Conservation (phyloP, 1,284 basidiomycete species). For the Pyrrhoderma noxium region DNA sequence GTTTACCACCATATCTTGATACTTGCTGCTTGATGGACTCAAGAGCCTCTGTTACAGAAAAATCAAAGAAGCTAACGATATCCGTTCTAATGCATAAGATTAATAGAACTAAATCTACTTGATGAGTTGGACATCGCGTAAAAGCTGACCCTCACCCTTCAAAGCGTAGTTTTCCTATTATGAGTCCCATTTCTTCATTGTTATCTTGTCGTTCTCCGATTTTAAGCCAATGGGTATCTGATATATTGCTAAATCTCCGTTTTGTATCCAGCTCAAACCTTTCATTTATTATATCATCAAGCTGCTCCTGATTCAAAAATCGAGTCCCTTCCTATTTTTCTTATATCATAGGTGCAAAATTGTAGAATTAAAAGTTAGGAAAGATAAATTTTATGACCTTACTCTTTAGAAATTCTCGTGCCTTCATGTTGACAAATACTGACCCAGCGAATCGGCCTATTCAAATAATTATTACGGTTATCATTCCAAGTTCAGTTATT, state of each 20-base stretch:
- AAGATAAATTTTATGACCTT: constrained; percentile 1
- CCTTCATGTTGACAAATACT: constrained; percentile 67
- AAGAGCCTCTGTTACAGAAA: constrained; percentile 63
- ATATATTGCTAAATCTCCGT: constrained; percentile 58
- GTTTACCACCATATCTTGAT: constrained; percentile 51
- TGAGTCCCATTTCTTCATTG: constrained; percentile 56
- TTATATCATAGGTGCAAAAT: too few relatives aligned
- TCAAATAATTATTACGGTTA: background rate
- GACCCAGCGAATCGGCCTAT: constrained; percentile 70
- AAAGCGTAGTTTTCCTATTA: constrained; percentile 60
- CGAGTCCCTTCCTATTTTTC: background rate
- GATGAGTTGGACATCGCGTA: background rate
- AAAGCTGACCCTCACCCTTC: constrained; percentile 50
- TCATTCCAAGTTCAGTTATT: background rate
- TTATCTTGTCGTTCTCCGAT: constrained; percentile 72
- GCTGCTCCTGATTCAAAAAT: constrained; percentile 56
- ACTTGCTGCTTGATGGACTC: constrained; percentile 62
- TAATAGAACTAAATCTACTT: background rate
- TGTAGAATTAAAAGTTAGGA: background rate
- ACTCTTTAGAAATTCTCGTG: constrained; percentile 64
- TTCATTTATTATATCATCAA: constrained; percentile 59
- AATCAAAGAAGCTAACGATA: constrained; percentile 65
- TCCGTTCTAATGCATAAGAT: constrained; percentile 33
- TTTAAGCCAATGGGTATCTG: constrained; percentile 57
- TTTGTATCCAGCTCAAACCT: constrained; percentile 74